phyloP scores from a whole-genome alignment of 768 basidiomycete genomes.

The Pulveroboletus sp. region DNA sequence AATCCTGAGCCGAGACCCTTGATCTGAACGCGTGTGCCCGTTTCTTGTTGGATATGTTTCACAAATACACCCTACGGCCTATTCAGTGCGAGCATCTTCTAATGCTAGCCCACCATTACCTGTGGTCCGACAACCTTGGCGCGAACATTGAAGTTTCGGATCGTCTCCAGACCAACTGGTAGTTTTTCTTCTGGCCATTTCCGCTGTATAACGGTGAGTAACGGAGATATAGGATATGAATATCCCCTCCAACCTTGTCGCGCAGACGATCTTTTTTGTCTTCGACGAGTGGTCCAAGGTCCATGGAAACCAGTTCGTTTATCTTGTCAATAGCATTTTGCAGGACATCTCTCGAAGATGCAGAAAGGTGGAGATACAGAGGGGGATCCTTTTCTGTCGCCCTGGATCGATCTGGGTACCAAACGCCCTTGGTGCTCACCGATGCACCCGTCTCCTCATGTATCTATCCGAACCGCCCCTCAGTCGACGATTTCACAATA shows the following conservation, averaged over 20 bases:
- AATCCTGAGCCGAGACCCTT: conserved; percentile 95
- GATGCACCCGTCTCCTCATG: conserved; percentile 89
- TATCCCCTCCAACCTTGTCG: conserved; percentile 49
- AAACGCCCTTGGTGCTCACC: conserved; percentile 88
- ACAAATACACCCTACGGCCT: conserved; percentile 77
- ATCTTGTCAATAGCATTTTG: conserved; percentile 66
- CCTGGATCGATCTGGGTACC: conserved; percentile 92
- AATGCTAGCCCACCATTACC: conserved; percentile 39
- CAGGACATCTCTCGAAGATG: conserved; percentile 58
- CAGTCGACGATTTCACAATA: not conserved
- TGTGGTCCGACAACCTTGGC: conserved; percentile 97
- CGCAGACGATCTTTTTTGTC: conserved; percentile 66
- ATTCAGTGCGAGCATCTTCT: not conserved
- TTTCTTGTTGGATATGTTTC: conserved; percentile 97
- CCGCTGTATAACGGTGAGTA: conserved; percentile 42
- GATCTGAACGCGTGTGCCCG: conserved; percentile 93
- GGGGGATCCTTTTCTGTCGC: conserved; percentile 92
- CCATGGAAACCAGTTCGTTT: conserved; percentile 66
- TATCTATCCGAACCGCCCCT: conserved; percentile 53
- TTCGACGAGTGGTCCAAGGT: conserved; percentile 77
- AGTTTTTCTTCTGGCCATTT: conserved; percentile 99
- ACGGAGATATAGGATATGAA: not conserved
- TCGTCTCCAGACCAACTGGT: conserved; percentile 79
- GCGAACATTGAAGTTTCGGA: conserved; percentile 95
- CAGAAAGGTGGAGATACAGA: conserved; percentile 90